phyloP scores from a whole-genome alignment of 805 yeast genomes.

The Pichia pseudocactophila region DNA sequence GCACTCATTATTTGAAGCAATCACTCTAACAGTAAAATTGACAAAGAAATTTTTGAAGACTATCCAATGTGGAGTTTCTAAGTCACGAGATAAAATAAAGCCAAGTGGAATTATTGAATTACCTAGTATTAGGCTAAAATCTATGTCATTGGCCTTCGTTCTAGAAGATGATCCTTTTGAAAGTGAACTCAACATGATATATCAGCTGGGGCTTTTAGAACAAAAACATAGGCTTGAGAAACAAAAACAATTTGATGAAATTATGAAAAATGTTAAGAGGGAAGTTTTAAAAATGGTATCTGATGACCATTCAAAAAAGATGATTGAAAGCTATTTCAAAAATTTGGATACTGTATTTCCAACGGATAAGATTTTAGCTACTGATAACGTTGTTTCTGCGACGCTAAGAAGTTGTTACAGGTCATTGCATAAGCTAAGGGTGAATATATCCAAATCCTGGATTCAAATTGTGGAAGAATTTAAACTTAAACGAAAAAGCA shows the following conservation, averaged over 20 bases:
- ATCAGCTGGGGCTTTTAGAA: constrained; percentile 49
- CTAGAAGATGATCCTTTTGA: constrained; percentile 64
- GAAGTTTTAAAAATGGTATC: neutral
- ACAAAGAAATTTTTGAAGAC: constrained; percentile 50
- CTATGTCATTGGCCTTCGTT: constrained; percentile 35
- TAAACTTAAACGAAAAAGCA: constrained; percentile 31
- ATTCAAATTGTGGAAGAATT: constrained; percentile 48
- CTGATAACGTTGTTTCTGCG: no score
- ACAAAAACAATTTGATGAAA: constrained; percentile 16
- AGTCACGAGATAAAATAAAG: neutral
- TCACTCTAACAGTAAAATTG: constrained; percentile 59
- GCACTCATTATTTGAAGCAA: constrained; percentile 72
- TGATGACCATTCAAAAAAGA: neutral
- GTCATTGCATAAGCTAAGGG: constrained; percentile 16
- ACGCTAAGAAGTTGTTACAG: constrained; percentile 2
- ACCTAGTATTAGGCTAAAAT: constrained; percentile 35
- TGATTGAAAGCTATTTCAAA: constrained; percentile 4
- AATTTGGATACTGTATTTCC: no score
- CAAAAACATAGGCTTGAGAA: constrained; percentile 43
- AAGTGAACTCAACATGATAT: constrained; percentile 46
- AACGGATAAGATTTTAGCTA: no score
- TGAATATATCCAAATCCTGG: constrained; percentile 51
- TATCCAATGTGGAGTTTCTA: constrained; percentile 26
- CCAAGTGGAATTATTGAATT: constrained; percentile 18
- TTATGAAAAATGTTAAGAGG: constrained; percentile 1